phyloP scores from a whole-genome alignment of 352 stramenopile genomes.

The Phytophthora melonis region DNA sequence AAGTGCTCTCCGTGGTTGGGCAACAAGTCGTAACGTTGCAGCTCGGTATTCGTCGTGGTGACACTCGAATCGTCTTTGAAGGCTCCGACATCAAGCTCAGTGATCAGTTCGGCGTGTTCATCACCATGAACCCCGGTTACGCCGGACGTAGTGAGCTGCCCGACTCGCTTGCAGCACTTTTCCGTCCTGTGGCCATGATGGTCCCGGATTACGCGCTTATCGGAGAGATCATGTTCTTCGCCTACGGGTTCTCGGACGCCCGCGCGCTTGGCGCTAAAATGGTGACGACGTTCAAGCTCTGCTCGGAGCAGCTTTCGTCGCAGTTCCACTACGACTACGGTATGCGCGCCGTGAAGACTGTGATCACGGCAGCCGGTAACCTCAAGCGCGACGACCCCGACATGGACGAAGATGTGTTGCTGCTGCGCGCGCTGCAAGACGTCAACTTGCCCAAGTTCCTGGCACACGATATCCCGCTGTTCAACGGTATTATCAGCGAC shows the following conservation, averaged over 20 bases:
- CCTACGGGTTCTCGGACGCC: constrained; percentile 76
- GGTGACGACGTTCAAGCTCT: constrained; percentile 92
- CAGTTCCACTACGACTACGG: constrained; percentile 94
- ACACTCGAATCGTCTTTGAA: constrained; percentile 94
- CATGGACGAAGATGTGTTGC: constrained; percentile 93
- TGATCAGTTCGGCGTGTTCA: constrained; percentile 92
- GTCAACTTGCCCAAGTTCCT: constrained; percentile 97
- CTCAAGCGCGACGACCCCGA: constrained; percentile 93
- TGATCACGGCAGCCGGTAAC: constrained; percentile 90
- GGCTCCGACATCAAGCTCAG: constrained; percentile 95
- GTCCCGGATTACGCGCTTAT: constrained; percentile 92
- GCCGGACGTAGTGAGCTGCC: constrained; percentile 88
- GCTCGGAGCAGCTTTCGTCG: constrained; percentile 89
- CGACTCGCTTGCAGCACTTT: constrained; percentile 87
- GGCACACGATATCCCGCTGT: constrained; percentile 94
- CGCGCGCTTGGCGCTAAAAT: constrained; percentile 76
- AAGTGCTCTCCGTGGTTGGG: constrained; percentile 88
- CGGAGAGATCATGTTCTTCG: constrained; percentile 93
- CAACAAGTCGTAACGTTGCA: constrained; percentile 94
- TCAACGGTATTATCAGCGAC: constrained; percentile 96
- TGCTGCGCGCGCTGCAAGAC: constrained; percentile 95
- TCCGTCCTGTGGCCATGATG: constrained; percentile 93
- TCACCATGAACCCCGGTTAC: constrained; percentile 94
- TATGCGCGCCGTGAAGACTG: constrained; percentile 92
- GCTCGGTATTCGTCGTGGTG: constrained; percentile 83